phyloP scores from a whole-genome alignment of 2,329 filamentous ascomycete species.

The Cytospora piceicola region DNA sequence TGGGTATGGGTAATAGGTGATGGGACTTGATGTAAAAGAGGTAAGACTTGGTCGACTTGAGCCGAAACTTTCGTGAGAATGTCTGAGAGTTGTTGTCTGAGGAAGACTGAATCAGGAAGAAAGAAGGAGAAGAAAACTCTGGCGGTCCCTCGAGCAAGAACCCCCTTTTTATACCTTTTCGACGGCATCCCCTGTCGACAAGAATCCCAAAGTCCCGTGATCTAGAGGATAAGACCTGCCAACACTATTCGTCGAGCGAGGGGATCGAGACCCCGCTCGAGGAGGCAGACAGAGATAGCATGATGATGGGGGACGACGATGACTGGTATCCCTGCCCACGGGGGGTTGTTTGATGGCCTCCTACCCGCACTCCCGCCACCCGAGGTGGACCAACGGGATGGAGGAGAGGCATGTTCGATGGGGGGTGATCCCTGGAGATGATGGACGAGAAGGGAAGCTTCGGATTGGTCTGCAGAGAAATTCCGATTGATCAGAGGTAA shows the following conservation, averaged over 20 bases:
- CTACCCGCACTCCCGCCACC: conserved; percentile 32
- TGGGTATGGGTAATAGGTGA: conserved; percentile 27
- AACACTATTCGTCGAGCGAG: conserved; percentile 49
- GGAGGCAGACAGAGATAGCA: conserved; percentile 35
- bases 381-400: conserved; percentile 35
- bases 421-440: conserved; percentile 39
- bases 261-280: conserved; percentile 47
- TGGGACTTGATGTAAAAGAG: conserved; percentile 32
- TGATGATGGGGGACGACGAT: conserved; percentile 38
- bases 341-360: conserved; percentile 32
- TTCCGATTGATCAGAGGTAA: conserved; percentile 43
- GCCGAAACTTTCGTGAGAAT: conserved; percentile 30
- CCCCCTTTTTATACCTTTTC: conserved; percentile 68
- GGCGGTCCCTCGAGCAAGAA: conserved; percentile 49
- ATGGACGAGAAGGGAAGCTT: conserved; percentile 35
- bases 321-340: conserved; percentile 32
- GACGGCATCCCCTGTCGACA: conserved; percentile 41
- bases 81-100: conserved; percentile 31
- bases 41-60: conserved; percentile 29
- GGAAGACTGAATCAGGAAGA: conserved; percentile 42
- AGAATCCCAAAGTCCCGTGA: conserved; percentile 40
- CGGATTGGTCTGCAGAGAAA: conserved; percentile 38
- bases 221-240: conserved; percentile 47
- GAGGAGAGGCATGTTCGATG: conserved; percentile 37
- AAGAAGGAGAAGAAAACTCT: conserved; percentile 59